phyloP scores from a whole-genome alignment of 345 rosid species.

The Eucalyptus marginata region DNA sequence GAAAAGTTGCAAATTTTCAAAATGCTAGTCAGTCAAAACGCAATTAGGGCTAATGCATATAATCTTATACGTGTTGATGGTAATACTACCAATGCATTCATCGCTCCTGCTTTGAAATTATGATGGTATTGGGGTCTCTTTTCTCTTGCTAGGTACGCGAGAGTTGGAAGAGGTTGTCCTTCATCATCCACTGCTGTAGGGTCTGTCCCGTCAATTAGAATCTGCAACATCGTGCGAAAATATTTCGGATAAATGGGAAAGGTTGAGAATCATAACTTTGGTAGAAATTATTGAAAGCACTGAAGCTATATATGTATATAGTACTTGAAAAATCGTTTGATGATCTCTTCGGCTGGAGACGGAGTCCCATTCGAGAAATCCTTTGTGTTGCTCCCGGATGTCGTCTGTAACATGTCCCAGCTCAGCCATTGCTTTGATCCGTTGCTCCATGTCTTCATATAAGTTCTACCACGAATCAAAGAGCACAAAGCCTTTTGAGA shows the following conservation, averaged over 20 bases:
- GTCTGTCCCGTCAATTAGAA: constrained; percentile 3
- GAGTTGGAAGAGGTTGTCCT: constrained; percentile 22
- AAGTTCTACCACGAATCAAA: constrained; percentile 1
- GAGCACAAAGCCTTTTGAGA: neutral
- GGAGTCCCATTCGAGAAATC: constrained; percentile 18
- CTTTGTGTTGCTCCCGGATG: constrained; percentile 1
- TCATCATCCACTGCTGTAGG: constrained; percentile 1
- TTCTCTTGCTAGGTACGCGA: constrained; percentile 32
- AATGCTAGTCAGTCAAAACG: neutral
- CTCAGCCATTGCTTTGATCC: constrained; percentile 6
- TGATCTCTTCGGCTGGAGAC: constrained; percentile 11
- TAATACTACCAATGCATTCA: constrained; percentile 25
- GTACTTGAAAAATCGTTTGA: constrained; percentile 22
- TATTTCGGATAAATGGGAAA: neutral
- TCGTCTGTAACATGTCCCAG: constrained; percentile 12
- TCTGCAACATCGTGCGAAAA: neutral
- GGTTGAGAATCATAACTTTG: neutral
- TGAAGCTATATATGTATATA: neutral
- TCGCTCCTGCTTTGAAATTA: constrained; percentile 46
- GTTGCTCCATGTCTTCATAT: constrained; percentile 13
- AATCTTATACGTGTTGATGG: neutral
- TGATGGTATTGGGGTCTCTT: constrained; percentile 29
- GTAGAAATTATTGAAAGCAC: neutral
- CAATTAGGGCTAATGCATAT: neutral
- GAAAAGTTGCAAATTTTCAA: neutral